Evolutionary conservation across 345 rosid species (phyloP).

Genomic region (Erodium maritimum): DNA sequence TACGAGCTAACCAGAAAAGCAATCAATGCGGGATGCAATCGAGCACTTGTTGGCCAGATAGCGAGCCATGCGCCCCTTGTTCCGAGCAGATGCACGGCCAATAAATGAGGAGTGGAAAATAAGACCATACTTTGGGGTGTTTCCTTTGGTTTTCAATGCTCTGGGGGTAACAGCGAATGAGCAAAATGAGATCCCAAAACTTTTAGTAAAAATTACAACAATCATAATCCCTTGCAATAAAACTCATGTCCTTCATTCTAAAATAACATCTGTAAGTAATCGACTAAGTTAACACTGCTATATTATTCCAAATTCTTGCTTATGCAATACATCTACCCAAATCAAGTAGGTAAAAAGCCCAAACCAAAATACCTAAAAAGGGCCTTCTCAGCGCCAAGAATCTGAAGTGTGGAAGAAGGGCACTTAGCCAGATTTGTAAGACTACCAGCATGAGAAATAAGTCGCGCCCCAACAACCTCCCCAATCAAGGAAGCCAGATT

Average conservation of each 20-base stretch:
- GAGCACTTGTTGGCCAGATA: conserved; percentile 94
- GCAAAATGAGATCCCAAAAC: not conserved
- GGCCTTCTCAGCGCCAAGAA: conserved; percentile 93
- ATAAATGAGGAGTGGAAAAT: conserved; percentile 92
- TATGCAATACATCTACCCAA: not conserved
- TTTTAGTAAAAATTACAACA: too few relatives aligned
- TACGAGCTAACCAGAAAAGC: conserved; percentile 56
- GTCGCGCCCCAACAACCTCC: conserved; percentile 82
- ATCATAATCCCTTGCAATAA: too few relatives aligned
- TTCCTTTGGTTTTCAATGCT: conserved; percentile 90
- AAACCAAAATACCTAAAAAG: conserved; percentile 57
- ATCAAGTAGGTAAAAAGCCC: not conserved
- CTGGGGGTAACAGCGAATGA: conserved; percentile 19
- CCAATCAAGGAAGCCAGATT: conserved; percentile 88
- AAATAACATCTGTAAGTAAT: too few relatives aligned
- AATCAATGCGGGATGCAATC: conserved; percentile 85
- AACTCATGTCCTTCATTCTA: too few relatives aligned
- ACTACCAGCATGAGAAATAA: conserved; percentile 98
- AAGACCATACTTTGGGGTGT: conserved; percentile 91
- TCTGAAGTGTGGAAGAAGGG: conserved; percentile 99
- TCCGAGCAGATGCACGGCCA: conserved; percentile 76
- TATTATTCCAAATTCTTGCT: not conserved
- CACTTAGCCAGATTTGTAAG: conserved; percentile 93
- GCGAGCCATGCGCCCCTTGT: conserved; percentile 98
- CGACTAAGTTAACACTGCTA: not conserved